Percentiles rank a stretch among this genome's conserved stretches.
Conservation (phyloP, 1,284 basidiomycete species). For the Cystobasidiaceae sp. region DNA sequence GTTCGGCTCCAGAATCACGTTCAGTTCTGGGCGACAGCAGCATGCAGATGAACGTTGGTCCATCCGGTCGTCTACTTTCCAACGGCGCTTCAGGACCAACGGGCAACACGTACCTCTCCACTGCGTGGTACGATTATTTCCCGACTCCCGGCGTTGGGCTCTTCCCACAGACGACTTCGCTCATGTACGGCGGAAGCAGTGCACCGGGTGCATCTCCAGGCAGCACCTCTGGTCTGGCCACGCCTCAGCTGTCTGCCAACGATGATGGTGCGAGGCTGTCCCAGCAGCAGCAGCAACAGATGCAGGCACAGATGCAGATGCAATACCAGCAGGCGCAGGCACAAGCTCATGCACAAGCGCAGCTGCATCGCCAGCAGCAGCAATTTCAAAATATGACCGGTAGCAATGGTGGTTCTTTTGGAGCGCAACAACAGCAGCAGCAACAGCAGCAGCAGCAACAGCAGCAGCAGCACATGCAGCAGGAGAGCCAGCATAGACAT, state of each 20-base stretch:
- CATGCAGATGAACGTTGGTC: too few relatives aligned
- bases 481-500: neutral
- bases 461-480: constrained; percentile 20
- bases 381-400: too few relatives aligned
- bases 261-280: neutral
- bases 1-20: too few relatives aligned
- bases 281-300: neutral
- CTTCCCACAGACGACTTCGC: constrained; percentile 9
- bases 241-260: constrained; percentile 1
- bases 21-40: too few relatives aligned
- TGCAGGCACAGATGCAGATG: neutral
- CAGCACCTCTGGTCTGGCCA: neutral
- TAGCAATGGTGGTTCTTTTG: too few relatives aligned
- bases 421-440: neutral
- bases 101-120: constrained; percentile 12
- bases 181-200: constrained; percentile 13
- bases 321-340: neutral
- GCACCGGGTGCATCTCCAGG: neutral
- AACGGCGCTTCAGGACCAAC: neutral
- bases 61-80: neutral
- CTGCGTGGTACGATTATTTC: constrained; percentile 24
- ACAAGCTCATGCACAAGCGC: neutral
- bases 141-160: constrained; percentile 17
- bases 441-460: constrained; percentile 10
- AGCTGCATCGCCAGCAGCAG: too few relatives aligned